Percentiles rank a stretch among this genome's conserved stretches.
Evolutionary conservation across 1,139 yeast genomes (phyloP).

Genomic region (Candida mesenterica): DNA sequence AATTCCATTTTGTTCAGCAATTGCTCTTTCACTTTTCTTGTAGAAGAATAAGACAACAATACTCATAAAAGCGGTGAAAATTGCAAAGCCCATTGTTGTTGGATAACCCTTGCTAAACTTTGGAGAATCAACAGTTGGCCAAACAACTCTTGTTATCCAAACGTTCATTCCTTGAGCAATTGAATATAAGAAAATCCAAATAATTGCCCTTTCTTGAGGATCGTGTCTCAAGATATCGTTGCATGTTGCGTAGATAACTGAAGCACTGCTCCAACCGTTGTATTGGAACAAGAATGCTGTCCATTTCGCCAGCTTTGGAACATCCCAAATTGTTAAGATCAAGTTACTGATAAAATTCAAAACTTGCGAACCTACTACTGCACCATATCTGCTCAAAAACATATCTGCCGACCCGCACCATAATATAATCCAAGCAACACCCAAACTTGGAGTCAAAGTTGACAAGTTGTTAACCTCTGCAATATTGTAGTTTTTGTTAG

Average conservation of each 20-base stretch:
- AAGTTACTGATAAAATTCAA: constrained; percentile 17
- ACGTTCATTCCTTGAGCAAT: constrained; percentile 13
- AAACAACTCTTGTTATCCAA: constrained; percentile 24
- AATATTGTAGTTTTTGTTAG: constrained; percentile 36
- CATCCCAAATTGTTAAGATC: constrained; percentile 22
- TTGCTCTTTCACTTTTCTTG: constrained; percentile 11
- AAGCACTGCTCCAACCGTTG: constrained; percentile 22
- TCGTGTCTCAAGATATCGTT: constrained; percentile 25
- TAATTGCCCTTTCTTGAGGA: constrained; percentile 24
- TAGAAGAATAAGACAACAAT: constrained; percentile 10
- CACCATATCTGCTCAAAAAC: constrained; percentile 35
- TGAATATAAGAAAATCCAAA: constrained; percentile 21
- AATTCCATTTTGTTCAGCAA: constrained; percentile 11
- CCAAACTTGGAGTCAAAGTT: constrained; percentile 50
- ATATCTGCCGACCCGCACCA: no score
- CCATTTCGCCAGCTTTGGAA: constrained; percentile 20
- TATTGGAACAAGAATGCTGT: constrained; percentile 20
- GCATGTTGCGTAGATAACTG: constrained; percentile 22
- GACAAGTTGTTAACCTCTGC: constrained; percentile 39
- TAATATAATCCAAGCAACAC: no score
- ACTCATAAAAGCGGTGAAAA: constrained; percentile 10
- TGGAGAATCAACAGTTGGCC: constrained; percentile 19
- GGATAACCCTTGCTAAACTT: constrained; percentile 17
- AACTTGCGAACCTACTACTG: constrained; percentile 26
- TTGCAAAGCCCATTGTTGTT: constrained; percentile 15